Base-by-base conservation (phyloP, 345 rosid species). In the rapeseed (Brassica napus) region DNA sequence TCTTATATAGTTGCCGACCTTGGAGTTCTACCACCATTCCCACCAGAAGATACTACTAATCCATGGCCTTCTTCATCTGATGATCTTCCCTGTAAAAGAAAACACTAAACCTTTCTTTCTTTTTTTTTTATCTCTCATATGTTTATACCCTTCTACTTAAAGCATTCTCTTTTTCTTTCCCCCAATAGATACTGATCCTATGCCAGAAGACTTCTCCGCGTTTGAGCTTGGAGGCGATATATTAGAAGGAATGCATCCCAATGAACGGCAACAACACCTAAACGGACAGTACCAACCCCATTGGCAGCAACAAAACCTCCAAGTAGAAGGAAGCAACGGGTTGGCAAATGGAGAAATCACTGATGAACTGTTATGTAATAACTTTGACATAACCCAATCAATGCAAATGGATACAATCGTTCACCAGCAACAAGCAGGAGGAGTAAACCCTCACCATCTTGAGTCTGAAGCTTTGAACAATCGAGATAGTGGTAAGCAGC, bases 391-490 rank as follows among this genome's bases (percentile, higher is more conserved):
- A 5, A 34, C 6, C 6, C 49, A 42, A 2, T 42, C 49, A 42
- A 42, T 21, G 23, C 23, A 21, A 21, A 21, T 21, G 23, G 23
- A 21, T 21, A 21, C 23, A 21, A 21, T 21, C 23, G 49, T 32
- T 70, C 8, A 55, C 23, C 52, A 32, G 52, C 52, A 57, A 34
- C 65, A 31, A 31, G 62, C 44, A 31, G 30, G 44, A 54, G 58
- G 28, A 5, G 78, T 57, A 66, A n/a, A 24, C 9, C 68, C 1
- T 23, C 39, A 24, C 44, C 8, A 26, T 24, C 73, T 32, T 24
- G 74, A 60, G 4, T 60, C 68, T 59, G 34, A 23, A 23, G 63
- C 15, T 76, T 16, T 24, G 58, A 69, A 69, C 69, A 60, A 18
- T 47, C 47, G 12, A 35, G 42, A 35, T 6, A 35, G 9, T 35